Evolutionary conservation across 176 grass and related monocot species (phyloP), one percentile per base, ranked within the genome.

Genomic region (Oryza coarctata): DNA sequence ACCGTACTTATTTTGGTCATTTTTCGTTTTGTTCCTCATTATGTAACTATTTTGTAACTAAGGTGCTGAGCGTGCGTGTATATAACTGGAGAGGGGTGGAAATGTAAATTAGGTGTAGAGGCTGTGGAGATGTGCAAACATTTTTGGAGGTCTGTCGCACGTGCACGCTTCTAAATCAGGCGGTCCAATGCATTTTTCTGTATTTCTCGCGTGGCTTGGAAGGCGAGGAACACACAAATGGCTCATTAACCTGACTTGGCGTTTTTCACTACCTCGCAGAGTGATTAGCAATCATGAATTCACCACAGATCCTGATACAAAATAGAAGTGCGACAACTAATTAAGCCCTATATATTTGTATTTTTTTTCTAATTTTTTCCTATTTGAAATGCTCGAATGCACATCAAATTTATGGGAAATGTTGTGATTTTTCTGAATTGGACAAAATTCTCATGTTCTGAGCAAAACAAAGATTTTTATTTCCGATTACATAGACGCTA

Each of bases 91-190:
- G 17, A 45, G 18, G 52, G 77, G 4, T 9, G 67, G 9, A 9
- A 15, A 10, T 95, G 90, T 95, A 95, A 90, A 86, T 86, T 84
- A 44, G 45, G 68, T 12, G 70, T 88, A 95, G 67, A 25, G 30
- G 82, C 74, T 65, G 87, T 47, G 70, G 43, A 61, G 77, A 86
- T 80, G 52, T 44, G 85, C 65, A 83, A 88, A 82, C 23, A 76
- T 77, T 87, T 30, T 84, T 87, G 44, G 75, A 82, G 47, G n/a
- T 18, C 26, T 60, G 60, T 49, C 52, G 45, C 58, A 30, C 60
- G 39, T 41, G 76, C 44, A n/a, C 9, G 68, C 47, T 62, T 55
- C 50, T 55, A 20, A 8, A 55, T n/a, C 3, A 50, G 29, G 27
- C 50, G 22, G 70, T 77, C 62, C 58, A 52, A 80, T 43, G 10